Base-by-base conservation (phyloP, 1,284 basidiomycete species). In the Megacollybia platyphylla region DNA sequence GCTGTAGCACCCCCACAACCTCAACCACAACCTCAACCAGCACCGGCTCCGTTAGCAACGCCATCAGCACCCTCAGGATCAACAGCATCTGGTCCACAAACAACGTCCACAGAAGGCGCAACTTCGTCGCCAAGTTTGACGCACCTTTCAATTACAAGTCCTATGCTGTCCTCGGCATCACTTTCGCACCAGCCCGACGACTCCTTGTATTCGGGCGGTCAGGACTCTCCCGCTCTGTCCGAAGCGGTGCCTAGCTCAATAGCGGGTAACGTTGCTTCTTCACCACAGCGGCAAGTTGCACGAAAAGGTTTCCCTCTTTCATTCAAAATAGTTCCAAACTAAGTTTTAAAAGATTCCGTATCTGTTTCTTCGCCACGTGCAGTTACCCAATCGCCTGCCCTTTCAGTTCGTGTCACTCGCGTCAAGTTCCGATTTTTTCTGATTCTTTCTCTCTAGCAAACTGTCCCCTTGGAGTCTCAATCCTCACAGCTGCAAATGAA, bases 71-170 rank as follows among this genome's bases (percentile, higher is more conserved):
- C 63, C 13, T 55, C 67, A 35, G 57, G 64, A 30, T 60, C 69
- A 39, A 51, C 60, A 39, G 56, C 65, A 36, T 61, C 67, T 11
- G 24, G 11, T 13, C 39, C 20, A 26, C n/a, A 24, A 40, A 4
- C 27, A 15, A 5, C 36, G 46, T 53, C 63, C 39, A 49, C 60
- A 42, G 50, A 60, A 18, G 67, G 64, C 13, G 58, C 67, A 20
- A 59, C 74, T 17, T 76, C 81, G 0, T 87, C 85, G 9, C 85
- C 84, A 26, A 86, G 85, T 56, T 59, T 87, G 43, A 87, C 85
- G 13, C 83, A 87, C 57, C 79, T 76, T 35, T 87, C 85, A 4
- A 67, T 81, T 39, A 81, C 81, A 46, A 87, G 83, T 51, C 81
- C 85, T 1, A 76, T 87, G 64, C 54, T 87, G 37, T 83, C 85